Evolutionary conservation across 164 flowering plant species (phyloP), one percentile per base, ranked within the genome.

Genomic region (Saururus chinensis): DNA sequence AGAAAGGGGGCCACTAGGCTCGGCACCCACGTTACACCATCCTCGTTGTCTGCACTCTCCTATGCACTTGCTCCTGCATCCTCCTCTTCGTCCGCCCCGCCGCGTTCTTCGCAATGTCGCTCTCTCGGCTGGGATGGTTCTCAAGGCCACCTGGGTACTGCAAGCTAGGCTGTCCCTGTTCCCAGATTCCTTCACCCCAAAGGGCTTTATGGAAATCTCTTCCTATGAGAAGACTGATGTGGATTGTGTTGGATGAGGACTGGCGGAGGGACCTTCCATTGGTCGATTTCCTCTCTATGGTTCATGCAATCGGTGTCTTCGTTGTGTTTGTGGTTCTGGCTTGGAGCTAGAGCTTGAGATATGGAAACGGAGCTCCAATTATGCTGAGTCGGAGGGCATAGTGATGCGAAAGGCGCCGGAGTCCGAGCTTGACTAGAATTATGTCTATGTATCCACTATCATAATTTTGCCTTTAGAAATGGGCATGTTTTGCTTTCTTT

Each of bases 91-190:
- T 81, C 49, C 73, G 70, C 66, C 92, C 87, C 0, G 35, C 70
- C 0, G 71, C 83, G 0, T 85, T 87, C 62, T 82, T 78, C n/a
- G 89, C 85, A 0, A 90, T 60, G 81, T 80, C 66, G 67, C 66
- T 30, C 67, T 90, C 30, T 86, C 75, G 20, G 71, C 70, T 59
- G 84, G 85, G 19, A 56, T 87, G 63, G 63, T 86, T n/a, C 80
- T 86, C 37, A 86, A 83, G 66, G 90, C 81, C 4, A 78, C 86
- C 21, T 90, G 95, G 97, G 63, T 73, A n/a, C 57, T 87, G 71
- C 92, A 90, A 69, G 80, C 78, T 48, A 92, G 90, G n/a, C 69
- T 90, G 68, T 69, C 71, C 58, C 73, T 86, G 73, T 84, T 79
- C 60, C 71, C 88, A 0, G 80, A 81, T 59, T 57, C 69, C 1